Conservation (phyloP, 768 basidiomycete species). For the Tubosaeta sp. region DNA sequence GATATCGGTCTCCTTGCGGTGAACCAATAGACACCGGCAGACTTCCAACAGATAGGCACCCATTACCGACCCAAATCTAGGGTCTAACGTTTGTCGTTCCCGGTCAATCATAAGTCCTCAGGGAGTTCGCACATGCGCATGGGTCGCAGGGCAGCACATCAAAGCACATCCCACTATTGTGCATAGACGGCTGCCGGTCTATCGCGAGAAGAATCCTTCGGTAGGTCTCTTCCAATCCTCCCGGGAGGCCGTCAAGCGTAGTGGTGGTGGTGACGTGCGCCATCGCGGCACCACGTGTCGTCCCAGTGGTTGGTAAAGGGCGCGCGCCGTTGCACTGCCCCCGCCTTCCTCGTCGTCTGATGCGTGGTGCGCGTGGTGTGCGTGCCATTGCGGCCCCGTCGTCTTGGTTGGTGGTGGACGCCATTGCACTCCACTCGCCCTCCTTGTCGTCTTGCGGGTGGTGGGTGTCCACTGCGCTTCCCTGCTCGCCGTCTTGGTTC, state of each 20-base stretch:
- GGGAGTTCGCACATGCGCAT: conserved; percentile 7
- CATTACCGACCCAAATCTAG: neutral
- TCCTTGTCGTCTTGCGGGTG: too few relatives aligned
- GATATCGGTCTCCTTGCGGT: conserved; percentile 8
- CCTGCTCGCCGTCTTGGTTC: too few relatives aligned
- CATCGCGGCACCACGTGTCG: too few relatives aligned
- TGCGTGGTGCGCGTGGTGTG: too few relatives aligned
- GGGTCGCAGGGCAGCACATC: conserved; percentile 7
- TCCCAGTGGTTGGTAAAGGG: too few relatives aligned
- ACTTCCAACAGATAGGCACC: neutral
- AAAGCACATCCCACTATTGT: conserved; percentile 3
- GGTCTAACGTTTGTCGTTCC: neutral
- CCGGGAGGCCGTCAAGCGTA: conserved; percentile 10
- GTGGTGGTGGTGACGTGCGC: too few relatives aligned
- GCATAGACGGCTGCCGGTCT: neutral
- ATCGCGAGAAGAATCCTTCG: conserved; percentile 16
- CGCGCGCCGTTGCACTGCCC: too few relatives aligned
- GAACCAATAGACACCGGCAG: conserved; percentile 6
- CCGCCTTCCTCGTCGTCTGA: too few relatives aligned
- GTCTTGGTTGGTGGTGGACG: too few relatives aligned
- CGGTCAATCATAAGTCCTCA: conserved; percentile 6
- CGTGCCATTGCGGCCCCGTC: too few relatives aligned
- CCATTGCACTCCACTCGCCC: too few relatives aligned
- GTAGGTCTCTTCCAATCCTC: conserved; percentile 20
- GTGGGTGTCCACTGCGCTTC: too few relatives aligned